A percentile compares a stretch with the other conserved stretches of the same genome.
These are phyloP conservation scores for Phytophthora citrophthora DNA, from an alignment of 352 stramenopile genomes.

Conservation along the genomic window DNA sequence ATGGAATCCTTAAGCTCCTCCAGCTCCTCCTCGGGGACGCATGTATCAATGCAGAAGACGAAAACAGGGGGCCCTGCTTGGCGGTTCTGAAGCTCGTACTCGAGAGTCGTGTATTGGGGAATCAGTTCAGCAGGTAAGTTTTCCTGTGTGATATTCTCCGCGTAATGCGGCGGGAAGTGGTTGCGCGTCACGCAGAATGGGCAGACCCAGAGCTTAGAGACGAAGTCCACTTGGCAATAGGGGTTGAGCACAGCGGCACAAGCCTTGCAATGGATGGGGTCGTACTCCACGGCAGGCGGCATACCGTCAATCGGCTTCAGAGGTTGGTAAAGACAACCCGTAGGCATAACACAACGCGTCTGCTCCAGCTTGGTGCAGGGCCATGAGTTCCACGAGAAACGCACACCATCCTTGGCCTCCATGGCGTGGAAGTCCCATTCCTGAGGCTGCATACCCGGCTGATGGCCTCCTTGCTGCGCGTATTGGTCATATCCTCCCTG, in stretches of 20 bases:
- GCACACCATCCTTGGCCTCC: constrained; percentile 93
- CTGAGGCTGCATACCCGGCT: constrained; percentile 74
- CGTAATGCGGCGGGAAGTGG: constrained; percentile 96
- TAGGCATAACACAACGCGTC: constrained; percentile 97
- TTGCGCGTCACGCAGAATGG: constrained; percentile 99
- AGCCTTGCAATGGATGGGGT: constrained; percentile 98
- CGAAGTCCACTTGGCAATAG: constrained; percentile 99
- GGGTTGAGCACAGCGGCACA: constrained; percentile 98
- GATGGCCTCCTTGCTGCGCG: constrained; percentile 45
- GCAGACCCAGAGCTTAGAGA: constrained; percentile 99
- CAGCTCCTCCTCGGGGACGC: constrained; percentile 96
- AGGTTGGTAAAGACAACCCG: constrained; percentile 95
- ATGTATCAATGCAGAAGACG: constrained; percentile 99
- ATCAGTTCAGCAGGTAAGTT: constrained; percentile 99
- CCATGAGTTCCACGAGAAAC: constrained; percentile 99
- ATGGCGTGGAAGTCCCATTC: constrained; percentile 88
- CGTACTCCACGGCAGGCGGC: constrained; percentile 95
- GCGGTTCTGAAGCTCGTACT: constrained; percentile 97
- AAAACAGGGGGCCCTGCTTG: constrained; percentile 97
- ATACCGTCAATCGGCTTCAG: constrained; percentile 97
- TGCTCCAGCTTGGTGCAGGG: constrained; percentile 97
- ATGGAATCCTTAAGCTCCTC: constrained; percentile 98
- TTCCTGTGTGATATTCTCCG: constrained; percentile 97
- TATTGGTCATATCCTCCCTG: constrained; percentile 59
- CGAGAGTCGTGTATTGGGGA: constrained; percentile 98